phyloP scores from a whole-genome alignment of 1,139 yeast species.

The Taphrina deformans region DNA sequence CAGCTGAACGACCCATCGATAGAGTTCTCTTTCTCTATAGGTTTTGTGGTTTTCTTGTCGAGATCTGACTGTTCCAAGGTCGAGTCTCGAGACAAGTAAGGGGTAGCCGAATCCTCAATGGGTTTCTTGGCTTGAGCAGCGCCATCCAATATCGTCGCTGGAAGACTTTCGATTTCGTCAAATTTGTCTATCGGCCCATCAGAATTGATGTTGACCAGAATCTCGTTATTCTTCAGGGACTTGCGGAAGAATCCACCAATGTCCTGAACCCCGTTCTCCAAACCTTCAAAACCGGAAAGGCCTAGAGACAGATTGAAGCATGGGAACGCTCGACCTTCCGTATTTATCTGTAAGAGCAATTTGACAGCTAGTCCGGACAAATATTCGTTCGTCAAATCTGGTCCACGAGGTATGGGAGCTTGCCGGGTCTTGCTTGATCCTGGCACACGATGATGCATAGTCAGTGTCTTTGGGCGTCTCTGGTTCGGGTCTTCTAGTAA shows the following conservation, averaged over 20 bases:
- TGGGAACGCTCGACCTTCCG: constrained; percentile 38
- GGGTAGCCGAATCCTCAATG: not conserved
- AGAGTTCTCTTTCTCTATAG: not conserved
- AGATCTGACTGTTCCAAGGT: too few species aligned
- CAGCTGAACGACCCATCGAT: constrained; percentile 25
- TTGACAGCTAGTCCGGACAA: constrained; percentile 42
- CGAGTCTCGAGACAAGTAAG: not conserved
- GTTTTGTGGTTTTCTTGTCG: too few species aligned
- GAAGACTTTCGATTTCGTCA: not conserved
- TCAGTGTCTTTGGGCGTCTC: constrained; percentile 47
- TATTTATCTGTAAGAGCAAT: constrained; percentile 41
- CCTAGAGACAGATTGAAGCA: constrained; percentile 36
- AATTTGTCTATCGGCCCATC: not conserved
- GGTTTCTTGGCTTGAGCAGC: not conserved
- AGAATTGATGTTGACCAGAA: not conserved
- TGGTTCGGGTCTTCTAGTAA: constrained; percentile 59
- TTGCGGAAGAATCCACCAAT: constrained; percentile 36
- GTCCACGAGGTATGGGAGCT: constrained; percentile 37
- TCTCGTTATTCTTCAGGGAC: not conserved
- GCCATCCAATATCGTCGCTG: not conserved
- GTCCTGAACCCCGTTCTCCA: constrained; percentile 35
- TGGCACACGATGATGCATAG: constrained; percentile 39
- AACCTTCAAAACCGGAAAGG: constrained; percentile 37
- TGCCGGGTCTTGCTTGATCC: constrained; percentile 38
- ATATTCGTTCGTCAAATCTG: constrained; percentile 39